phyloP scores from a whole-genome alignment of 2,329 filamentous ascomycete species.

The Phyllosticta citriasiana region DNA sequence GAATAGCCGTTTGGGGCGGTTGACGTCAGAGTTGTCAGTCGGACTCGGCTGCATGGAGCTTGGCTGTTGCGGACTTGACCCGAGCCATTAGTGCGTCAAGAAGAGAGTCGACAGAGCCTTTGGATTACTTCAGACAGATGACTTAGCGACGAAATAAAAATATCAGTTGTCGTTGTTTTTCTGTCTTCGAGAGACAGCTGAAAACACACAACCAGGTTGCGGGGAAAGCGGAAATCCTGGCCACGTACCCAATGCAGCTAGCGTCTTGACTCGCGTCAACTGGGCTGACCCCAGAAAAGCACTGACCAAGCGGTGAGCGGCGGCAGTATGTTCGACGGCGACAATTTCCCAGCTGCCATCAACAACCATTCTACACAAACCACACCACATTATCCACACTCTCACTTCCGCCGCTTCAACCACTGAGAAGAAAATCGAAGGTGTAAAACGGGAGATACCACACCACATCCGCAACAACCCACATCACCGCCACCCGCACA shows the following conservation, averaged over 20 bases:
- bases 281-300: neutral
- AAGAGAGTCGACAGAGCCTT: too few relatives aligned
- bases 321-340: neutral
- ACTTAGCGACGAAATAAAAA: too few relatives aligned
- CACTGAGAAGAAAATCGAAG: too few relatives aligned
- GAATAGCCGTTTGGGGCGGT: neutral
- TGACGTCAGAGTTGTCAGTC: neutral
- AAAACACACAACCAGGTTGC: neutral
- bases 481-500: neutral
- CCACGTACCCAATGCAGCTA: neutral
- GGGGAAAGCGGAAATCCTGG: neutral
- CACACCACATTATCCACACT: neutral
- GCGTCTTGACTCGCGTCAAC: neutral
- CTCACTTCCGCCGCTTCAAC: neutral
- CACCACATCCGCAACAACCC: too few relatives aligned
- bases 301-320: neutral
- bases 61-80: neutral
- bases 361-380: neutral
- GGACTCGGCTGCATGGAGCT: neutral
- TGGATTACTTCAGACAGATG: too few relatives aligned
- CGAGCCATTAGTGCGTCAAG: too few relatives aligned
- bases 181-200: too few relatives aligned
- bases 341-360: neutral
- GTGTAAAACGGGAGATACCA: too few relatives aligned
- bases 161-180: neutral